Percentiles rank a stretch among this genome's conserved stretches.
phyloP scores from a whole-genome alignment of 148 eudicot genomes.

The Silene latifolia region DNA sequence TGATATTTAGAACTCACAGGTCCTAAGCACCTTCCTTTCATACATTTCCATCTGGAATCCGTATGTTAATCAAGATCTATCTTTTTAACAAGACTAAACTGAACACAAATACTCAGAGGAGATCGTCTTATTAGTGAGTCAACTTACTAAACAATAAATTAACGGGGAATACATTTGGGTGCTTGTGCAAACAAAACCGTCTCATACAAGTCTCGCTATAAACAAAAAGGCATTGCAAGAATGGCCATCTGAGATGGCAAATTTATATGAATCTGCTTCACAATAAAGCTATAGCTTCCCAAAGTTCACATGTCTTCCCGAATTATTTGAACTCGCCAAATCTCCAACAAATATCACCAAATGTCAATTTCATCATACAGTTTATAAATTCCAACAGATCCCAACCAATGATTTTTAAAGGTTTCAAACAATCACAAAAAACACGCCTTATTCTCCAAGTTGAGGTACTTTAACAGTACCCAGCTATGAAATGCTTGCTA shows the following conservation, averaged over 20 bases:
- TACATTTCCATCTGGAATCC: not conserved
- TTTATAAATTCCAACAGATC: slow-evolving; percentile 10
- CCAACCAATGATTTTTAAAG: slow-evolving; percentile 1
- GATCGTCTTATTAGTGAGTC: not conserved
- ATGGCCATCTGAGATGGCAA: not conserved
- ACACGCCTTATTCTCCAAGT: not conserved
- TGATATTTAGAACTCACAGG: not conserved
- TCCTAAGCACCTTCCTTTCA: not conserved
- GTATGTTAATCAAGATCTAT: not conserved
- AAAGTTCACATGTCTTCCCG: not conserved
- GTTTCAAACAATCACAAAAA: not conserved
- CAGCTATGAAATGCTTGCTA: not conserved
- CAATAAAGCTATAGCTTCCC: not conserved
- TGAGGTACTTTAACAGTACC: not conserved
- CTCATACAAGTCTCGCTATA: not conserved
- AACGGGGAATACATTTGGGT: not conserved
- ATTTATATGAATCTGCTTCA: not conserved
- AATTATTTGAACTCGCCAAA: not conserved
- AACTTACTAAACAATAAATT: not conserved
- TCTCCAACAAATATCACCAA: not conserved
- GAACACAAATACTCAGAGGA: not conserved
- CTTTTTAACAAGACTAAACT: not conserved
- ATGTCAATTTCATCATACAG: not conserved
- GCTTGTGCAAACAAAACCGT: not conserved
- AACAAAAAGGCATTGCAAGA: not conserved